Evolutionary conservation across 2,329 filamentous ascomycete species (phyloP).

Genomic region (Penicillium sp.): DNA sequence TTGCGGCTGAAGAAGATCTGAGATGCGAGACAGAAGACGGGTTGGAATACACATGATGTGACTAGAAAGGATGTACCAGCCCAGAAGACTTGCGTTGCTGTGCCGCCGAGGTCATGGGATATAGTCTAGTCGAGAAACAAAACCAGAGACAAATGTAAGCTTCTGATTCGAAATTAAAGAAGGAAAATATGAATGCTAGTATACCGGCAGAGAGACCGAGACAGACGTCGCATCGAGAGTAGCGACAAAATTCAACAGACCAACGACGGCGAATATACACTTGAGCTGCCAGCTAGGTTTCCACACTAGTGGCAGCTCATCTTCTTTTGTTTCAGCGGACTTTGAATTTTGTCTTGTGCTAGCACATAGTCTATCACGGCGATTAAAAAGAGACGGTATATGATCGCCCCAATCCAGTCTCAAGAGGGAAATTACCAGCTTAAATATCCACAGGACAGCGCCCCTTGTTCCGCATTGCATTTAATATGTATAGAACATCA

Average conservation of each 20-base stretch:
- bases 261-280: slow-evolving; percentile 21
- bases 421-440: not conserved
- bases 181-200: not conserved
- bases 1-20: slow-evolving; percentile 26
- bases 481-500: not conserved
- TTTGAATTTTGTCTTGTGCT: not conserved
- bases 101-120: slow-evolving; percentile 17
- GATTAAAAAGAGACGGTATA: too few species aligned
- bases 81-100: slow-evolving; percentile 25
- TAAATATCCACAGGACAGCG: not conserved
- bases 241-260: slow-evolving; percentile 19
- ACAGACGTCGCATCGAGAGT: slow-evolving; percentile 23
- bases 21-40: slow-evolving; percentile 18
- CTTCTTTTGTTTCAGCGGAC: not conserved
- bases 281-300: slow-evolving; percentile 20
- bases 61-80: slow-evolving; percentile 24
- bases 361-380: not conserved
- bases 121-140: slow-evolving; percentile 12
- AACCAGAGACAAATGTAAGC: not conserved
- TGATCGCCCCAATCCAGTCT: not conserved
- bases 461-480: not conserved
- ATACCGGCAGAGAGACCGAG: slow-evolving; percentile 22
- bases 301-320: not conserved
- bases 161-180: not conserved
- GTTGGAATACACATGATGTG: slow-evolving; percentile 22